Evolutionary conservation across 345 rosid genomes (phyloP).

Genomic region (Eucalyptus decipiens): DNA sequence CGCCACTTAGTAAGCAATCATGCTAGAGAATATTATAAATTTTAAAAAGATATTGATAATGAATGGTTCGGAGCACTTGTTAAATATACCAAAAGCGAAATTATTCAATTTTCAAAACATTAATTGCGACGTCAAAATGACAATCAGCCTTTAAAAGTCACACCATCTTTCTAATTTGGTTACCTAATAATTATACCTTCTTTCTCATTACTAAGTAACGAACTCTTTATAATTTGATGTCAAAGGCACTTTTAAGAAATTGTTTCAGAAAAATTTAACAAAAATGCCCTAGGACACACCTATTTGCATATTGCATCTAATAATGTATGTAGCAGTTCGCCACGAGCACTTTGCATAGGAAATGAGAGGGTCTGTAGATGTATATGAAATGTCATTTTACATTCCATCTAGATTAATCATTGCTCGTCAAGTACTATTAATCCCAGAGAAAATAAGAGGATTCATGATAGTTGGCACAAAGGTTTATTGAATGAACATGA

Average conservation of each 20-base stretch:
- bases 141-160: neutral
- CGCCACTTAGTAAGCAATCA: neutral
- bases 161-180: neutral
- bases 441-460: neutral
- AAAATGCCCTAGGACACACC: neutral
- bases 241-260: neutral
- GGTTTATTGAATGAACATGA: neutral
- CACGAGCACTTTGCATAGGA: neutral
- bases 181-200: neutral
- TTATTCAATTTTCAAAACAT: neutral
- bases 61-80: neutral
- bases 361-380: neutral
- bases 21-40: neutral
- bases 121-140: neutral
- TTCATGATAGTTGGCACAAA: neutral
- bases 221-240: neutral
- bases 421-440: neutral
- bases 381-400: neutral
- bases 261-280: neutral
- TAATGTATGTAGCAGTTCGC: neutral
- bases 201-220: neutral
- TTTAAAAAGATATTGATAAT: neutral
- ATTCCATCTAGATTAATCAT: neutral
- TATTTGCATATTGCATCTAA: neutral
- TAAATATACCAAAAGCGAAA: neutral